phyloP scores from a whole-genome alignment of 1,284 basidiomycete genomes.

The Ceratobasidium sp. region DNA sequence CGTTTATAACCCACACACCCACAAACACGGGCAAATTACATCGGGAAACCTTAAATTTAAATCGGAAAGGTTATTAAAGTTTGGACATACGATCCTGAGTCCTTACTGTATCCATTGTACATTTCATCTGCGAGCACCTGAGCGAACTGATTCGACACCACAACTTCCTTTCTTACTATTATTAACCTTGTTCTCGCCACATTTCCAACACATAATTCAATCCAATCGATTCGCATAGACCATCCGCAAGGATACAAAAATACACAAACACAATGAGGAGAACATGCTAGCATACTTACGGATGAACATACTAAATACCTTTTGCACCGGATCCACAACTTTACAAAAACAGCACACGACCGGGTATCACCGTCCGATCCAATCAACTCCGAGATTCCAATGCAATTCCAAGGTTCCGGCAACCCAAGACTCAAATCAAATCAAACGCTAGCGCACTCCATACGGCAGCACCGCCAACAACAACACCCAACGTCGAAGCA shows the following conservation, averaged over 20 bases:
- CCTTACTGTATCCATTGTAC: too few relatives aligned
- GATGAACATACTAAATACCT: not conserved
- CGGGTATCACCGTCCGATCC: not conserved
- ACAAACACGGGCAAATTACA: not conserved
- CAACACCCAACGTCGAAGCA: not conserved
- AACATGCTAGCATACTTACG: not conserved
- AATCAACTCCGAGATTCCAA: not conserved
- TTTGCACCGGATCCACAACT: not conserved
- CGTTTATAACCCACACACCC: not conserved
- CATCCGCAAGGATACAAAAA: not conserved
- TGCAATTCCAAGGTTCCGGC: not conserved
- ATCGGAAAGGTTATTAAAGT: too few relatives aligned
- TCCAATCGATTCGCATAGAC: too few relatives aligned
- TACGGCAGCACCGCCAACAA: conserved; percentile 3
- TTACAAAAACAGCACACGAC: not conserved
- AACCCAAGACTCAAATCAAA: not conserved
- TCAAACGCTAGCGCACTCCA: not conserved
- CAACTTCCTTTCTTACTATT: too few relatives aligned
- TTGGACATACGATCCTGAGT: too few relatives aligned
- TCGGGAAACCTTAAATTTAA: too few relatives aligned
- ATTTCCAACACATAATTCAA: too few relatives aligned
- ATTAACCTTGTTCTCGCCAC: too few relatives aligned
- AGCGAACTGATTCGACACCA: too few relatives aligned
- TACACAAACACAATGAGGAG: not conserved
- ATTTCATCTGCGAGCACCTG: too few relatives aligned